phyloP scores from a whole-genome alignment of 805 yeast species.

The Candida jianshihensis region DNA sequence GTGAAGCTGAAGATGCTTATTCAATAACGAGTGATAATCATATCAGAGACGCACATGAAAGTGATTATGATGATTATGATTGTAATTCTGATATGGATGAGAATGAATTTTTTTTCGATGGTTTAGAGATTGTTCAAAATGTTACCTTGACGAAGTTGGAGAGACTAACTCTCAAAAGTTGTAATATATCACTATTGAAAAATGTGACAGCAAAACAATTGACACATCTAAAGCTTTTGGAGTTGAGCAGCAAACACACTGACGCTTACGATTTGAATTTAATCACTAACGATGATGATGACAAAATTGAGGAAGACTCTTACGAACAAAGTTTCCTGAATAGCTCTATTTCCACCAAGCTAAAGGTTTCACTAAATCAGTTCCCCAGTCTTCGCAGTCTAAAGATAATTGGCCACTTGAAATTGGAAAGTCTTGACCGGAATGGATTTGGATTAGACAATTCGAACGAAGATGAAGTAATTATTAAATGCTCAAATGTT shows the following conservation, averaged over 20 bases:
- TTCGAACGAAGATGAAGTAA: not conserved
- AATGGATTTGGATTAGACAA: not conserved
- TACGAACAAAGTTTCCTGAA: conserved; percentile 1
- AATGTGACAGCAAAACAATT: conserved; percentile 10
- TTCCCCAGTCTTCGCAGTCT: conserved; percentile 6
- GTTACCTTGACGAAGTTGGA: conserved; percentile 8
- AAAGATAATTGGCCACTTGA: conserved; percentile 10
- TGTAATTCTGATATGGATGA: conserved; percentile 27
- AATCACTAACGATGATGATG: conserved; percentile 6
- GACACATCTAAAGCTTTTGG: conserved; percentile 13
- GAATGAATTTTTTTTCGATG: conserved; percentile 32
- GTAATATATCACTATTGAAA: conserved; percentile 17
- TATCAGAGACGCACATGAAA: conserved; percentile 16
- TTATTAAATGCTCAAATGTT: not conserved
- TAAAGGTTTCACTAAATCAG: conserved; percentile 3
- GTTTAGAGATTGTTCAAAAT: conserved; percentile 19
- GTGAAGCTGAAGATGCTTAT: conserved; percentile 20
- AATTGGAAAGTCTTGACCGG: conserved; percentile 1
- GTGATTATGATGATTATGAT: conserved; percentile 23
- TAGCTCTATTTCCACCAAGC: conserved; percentile 2
- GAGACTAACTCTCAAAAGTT: conserved; percentile 14
- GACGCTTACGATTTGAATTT: conserved; percentile 17
- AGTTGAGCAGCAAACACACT: conserved; percentile 16
- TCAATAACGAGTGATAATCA: conserved; percentile 16
- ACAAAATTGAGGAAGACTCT: conserved; percentile 3